phyloP scores from a whole-genome alignment of 768 basidiomycete genomes.

The Mycena polygramma region DNA sequence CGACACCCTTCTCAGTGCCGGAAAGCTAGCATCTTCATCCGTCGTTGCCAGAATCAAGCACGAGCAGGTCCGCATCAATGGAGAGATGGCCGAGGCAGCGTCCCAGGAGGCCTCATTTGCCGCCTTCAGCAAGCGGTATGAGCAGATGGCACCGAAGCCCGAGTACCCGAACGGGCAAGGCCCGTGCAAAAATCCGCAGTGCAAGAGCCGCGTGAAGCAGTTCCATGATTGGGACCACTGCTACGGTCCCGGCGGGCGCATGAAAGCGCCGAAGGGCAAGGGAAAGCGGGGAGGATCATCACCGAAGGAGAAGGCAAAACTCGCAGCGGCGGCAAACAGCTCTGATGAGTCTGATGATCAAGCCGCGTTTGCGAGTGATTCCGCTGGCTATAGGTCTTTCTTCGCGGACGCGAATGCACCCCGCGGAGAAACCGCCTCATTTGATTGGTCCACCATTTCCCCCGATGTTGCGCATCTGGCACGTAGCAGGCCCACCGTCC shows the following conservation, averaged over 20 bases:
- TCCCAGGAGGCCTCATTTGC: conserved; percentile 1
- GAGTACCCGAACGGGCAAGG: conserved; percentile 13
- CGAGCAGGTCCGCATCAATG: conserved; percentile 17
- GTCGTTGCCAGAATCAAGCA: conserved; percentile 19
- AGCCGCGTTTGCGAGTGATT: neutral
- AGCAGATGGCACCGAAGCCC: neutral
- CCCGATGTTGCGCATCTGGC: no score
- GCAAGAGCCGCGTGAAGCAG: conserved; percentile 15
- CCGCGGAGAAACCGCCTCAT: neutral
- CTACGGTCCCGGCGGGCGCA: conserved; percentile 4
- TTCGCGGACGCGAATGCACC: neutral
- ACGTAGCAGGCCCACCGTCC: no score
- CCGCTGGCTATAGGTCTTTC: neutral
- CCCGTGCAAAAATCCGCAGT: conserved; percentile 17
- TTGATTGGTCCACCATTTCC: conserved; percentile 3
- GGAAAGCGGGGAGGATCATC: neutral
- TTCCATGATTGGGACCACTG: conserved; percentile 25
- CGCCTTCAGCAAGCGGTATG: neutral
- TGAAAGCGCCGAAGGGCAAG: neutral
- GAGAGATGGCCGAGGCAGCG: conserved; percentile 1
- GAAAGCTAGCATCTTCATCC: conserved; percentile 1
- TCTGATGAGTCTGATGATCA: neutral
- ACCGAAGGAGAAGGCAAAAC: no score
- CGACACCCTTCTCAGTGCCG: conserved; percentile 15
- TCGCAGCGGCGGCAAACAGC: neutral